Conservation (phyloP, 495 filamentous ascomycete genomes). For the Podospora bellae-mahoneyi region DNA sequence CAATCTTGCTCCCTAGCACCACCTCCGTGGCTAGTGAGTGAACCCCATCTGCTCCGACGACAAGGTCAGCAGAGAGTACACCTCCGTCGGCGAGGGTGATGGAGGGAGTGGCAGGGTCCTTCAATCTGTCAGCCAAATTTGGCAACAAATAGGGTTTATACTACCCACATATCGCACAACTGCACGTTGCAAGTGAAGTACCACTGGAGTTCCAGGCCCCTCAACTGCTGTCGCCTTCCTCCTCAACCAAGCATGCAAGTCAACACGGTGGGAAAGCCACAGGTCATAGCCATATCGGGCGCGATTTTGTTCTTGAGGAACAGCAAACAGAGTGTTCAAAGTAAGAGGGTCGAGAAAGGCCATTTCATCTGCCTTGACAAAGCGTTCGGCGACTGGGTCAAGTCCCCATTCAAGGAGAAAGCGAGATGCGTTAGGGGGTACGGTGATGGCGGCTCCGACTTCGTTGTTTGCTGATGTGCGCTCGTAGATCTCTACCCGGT, state of each 20-base stretch:
- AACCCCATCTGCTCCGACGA: background rate
- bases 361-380: background rate
- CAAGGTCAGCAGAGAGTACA: background rate
- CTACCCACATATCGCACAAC: constrained; percentile 28
- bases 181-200: constrained; percentile 28
- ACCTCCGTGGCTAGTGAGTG: background rate
- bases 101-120: background rate
- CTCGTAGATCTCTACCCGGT: constrained; percentile 54
- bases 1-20: constrained; percentile 25
- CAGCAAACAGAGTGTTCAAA: background rate
- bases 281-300: constrained; percentile 6
- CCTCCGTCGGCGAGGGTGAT: background rate
- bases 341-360: background rate
- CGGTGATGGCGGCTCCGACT: constrained; percentile 51
- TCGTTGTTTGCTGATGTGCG: constrained; percentile 51
- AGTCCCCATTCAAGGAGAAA: constrained; percentile 43
- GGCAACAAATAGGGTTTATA: background rate
- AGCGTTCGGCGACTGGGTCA: constrained; percentile 15
- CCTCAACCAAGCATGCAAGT: constrained; percentile 41
- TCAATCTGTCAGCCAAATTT: background rate
- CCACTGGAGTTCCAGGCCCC: constrained; percentile 29
- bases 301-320: background rate
- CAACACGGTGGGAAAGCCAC: constrained; percentile 21
- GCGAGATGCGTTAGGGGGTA: constrained; percentile 49
- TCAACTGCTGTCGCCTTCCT: constrained; percentile 31